These are phyloP conservation scores for Akanthomyces lecanii DNA, from an alignment of 2,329 filamentous ascomycete species.

Conservation along the genomic window DNA sequence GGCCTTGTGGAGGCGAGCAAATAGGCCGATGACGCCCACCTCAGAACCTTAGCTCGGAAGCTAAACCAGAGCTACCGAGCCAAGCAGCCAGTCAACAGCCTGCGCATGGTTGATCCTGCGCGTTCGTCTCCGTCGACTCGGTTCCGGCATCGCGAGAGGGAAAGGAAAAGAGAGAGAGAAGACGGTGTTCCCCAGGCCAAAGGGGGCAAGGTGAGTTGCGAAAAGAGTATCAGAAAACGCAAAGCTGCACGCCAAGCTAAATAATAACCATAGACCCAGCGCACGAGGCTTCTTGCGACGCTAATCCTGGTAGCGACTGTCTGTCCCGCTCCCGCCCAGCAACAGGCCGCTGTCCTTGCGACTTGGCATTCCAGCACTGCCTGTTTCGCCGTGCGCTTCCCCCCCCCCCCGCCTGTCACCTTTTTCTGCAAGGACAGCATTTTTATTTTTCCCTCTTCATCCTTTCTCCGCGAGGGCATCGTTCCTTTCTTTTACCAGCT, in stretches of 20 bases:
- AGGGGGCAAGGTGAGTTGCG: background rate
- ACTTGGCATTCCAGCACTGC: slow-evolving; percentile 18
- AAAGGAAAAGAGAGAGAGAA: background rate
- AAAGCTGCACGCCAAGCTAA: slow-evolving; percentile 10
- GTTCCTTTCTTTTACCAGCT: background rate
- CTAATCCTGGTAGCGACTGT: slow-evolving; percentile 5
- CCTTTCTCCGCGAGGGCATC: background rate
- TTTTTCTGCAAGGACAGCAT: too few species aligned
- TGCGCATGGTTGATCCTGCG: slow-evolving; percentile 8
- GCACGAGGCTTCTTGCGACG: background rate
- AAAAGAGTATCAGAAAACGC: too few species aligned
- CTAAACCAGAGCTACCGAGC: slow-evolving; percentile 7
- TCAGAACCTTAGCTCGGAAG: slow-evolving; percentile 3
- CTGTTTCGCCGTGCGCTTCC: background rate
- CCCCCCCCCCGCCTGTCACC: background rate
- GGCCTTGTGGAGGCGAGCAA: background rate
- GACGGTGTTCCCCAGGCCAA: background rate
- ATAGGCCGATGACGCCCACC: slow-evolving; percentile 7
- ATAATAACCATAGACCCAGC: background rate
- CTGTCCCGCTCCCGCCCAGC: slow-evolving; percentile 12
- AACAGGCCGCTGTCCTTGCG: slow-evolving; percentile 6
- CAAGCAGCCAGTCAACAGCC: slow-evolving; percentile 8
- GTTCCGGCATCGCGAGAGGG: background rate
- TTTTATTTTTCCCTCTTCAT: background rate
- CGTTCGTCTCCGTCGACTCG: background rate